Base-by-base conservation (phyloP, 1,284 basidiomycete species). In the Pyrrhoderma noxium region DNA sequence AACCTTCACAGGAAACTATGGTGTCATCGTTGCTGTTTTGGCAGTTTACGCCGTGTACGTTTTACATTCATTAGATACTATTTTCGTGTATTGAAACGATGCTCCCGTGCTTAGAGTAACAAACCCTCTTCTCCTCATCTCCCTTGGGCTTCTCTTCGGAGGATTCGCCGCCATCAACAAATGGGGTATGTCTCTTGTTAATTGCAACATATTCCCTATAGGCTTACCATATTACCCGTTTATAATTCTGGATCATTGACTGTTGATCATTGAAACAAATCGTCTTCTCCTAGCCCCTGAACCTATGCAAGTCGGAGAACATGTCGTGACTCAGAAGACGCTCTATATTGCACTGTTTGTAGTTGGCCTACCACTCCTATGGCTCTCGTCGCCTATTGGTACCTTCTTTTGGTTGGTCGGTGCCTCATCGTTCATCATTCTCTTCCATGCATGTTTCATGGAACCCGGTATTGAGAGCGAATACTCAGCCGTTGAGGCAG, bases 391-490 rank as follows among this genome's bases (percentile, higher is more conserved):
- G 27, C 84, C 85, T 2, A 71, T 89, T 58, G 67, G 70, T 61
- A 82, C 82, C 19, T 77, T 90, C 69, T 88, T 89, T 74, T 86
- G 84, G 82, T 72, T 89, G 61, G 76, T 88, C 55, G 85, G 86
- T 36, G 84, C 86, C 2, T 87, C 85, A 1, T 72, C 75, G 23
- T 69, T 91, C 62, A 70, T 90, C 61, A 81, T 94, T 61, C 71
- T 93, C 53, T 81, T 75, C 2, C 91, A 94, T 62, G 91, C 91
- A 1, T 79, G 75, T 52, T 62, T 93, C 55, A 80, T 93, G 56
- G 91, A 94, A 66, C 91, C 90, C 8, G 91, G 91, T 18, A 80
- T 94, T 53, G 89, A 91, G 67, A 89, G 86, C 71, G 91, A 93
- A 66, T 94, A 93, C 59, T 82, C 88, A 7, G 65, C 73, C 42